Evolutionary conservation across 75 land plant species (phyloP), one percentile per base, ranked within the genome.

Genomic region (Adiantum capillusveneris): DNA sequence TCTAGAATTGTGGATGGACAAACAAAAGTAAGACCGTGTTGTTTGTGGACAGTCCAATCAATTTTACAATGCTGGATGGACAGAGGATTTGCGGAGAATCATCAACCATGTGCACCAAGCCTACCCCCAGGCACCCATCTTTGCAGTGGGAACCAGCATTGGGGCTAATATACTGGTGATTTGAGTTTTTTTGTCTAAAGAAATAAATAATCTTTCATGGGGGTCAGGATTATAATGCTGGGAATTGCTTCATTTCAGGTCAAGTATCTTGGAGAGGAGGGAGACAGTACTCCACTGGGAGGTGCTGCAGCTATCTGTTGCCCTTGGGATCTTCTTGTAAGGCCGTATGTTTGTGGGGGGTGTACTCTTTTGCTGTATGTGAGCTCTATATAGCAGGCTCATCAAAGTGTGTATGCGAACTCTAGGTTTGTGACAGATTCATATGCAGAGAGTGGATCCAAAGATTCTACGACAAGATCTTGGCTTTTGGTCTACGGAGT

Each of bases 61-160:
- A 52, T 86, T 95, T 62, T 95, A 95, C 61, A 86, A 95, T 86
- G 99, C 97, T 58, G 99, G 96, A 36, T 95, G 99, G 96, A 95
- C 99, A 53, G 90, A 82, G 53, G 98, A 94, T 76, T 21, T 82
- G 45, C 77, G 98, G 39, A 71, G 34, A 55, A 68, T 94, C 34
- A 46, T 81, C 61, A 61, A 73, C 13, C 63, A 86, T 80, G 76
- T 94, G 29, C 87, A 82, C 58, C 44, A 67, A 14, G 69, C 84
- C 44, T 66, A 81, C 61, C 96, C 96, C n/a, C 62, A 69, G 44
- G 81, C 96, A 59, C 87, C 83, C 31, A 48, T 94, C 16, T 78
- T 84, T 73, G 70, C 71, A 21, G 74, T 89, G 70, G 98, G 98
- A 43, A 90, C 91, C 53, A 94, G 98, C 65, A 83, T 94, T 62